Evolutionary conservation across 2,329 filamentous ascomycete genomes (phyloP).

Genomic region (Cladosporium cucumerinum): DNA sequence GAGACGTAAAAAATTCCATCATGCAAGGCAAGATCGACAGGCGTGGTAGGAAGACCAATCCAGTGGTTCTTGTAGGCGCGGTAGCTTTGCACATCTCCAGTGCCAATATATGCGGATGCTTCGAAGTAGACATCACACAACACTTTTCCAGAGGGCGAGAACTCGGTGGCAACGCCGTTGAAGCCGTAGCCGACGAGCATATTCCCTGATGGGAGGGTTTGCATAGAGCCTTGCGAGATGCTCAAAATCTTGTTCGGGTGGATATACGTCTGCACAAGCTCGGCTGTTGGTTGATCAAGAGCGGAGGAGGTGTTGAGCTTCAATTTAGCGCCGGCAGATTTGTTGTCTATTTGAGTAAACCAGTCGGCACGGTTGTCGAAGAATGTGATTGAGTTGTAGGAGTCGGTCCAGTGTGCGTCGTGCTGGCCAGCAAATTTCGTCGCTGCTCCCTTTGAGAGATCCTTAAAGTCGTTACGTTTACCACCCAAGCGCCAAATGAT

Average conservation of each 20-base stretch:
- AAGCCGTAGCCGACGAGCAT: conserved; percentile 56
- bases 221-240: conserved; percentile 50
- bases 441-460: conserved; percentile 28
- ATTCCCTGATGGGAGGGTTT: conserved; percentile 46
- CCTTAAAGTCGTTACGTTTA: conserved; percentile 37
- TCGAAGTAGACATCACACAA: conserved; percentile 52
- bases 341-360: conserved; percentile 19
- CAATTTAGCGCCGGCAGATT: conserved; percentile 24
- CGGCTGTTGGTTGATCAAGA: conserved; percentile 29
- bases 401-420: conserved; percentile 38
- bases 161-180: conserved; percentile 38
- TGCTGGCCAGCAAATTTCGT: conserved; percentile 35
- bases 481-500: conserved; percentile 51
- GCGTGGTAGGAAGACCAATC: conserved; percentile 37
- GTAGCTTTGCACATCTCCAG: conserved; percentile 48
- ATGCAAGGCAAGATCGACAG: conserved; percentile 23
- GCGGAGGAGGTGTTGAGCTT: conserved; percentile 21
- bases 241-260: conserved; percentile 35
- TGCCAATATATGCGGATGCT: conserved; percentile 26
- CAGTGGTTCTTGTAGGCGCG: conserved; percentile 52
- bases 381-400: conserved; percentile 17
- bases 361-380: conserved; percentile 50
- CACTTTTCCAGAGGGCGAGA: conserved; percentile 43
- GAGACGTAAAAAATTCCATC: conserved; percentile 51
- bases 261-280: conserved; percentile 27